phyloP scores from a whole-genome alignment of 208 protist species.

The Entamoeba histolytica region DNA sequence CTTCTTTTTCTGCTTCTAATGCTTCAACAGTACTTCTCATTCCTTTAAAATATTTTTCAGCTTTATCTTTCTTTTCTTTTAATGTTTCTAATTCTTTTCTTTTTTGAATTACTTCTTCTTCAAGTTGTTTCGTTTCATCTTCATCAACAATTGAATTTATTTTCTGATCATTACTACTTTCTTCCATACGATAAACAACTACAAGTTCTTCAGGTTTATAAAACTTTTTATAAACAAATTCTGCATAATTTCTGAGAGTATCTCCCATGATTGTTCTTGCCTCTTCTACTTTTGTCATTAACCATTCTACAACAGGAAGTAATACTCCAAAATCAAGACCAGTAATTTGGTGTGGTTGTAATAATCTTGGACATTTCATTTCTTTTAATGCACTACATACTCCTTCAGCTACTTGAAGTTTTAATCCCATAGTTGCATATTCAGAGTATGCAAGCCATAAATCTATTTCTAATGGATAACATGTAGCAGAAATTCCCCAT shows the following conservation, averaged over 20 bases:
- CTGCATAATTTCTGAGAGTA: slow-evolving; percentile 32
- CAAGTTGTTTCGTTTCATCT: not conserved
- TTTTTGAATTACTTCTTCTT: not conserved
- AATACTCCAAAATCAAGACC: slow-evolving; percentile 23
- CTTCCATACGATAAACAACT: not conserved
- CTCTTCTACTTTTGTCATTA: slow-evolving; percentile 33
- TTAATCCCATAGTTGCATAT: slow-evolving; percentile 3
- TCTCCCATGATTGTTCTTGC: slow-evolving; percentile 43
- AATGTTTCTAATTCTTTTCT: not conserved
- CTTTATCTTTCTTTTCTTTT: not conserved
- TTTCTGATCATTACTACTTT: not conserved
- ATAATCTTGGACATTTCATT: slow-evolving; percentile 17
- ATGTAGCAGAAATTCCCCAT: slow-evolving; percentile 23
- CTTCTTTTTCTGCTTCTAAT: not conserved
- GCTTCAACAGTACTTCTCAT: not conserved
- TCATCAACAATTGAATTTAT: not conserved
- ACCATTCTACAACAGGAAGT: slow-evolving; percentile 33
- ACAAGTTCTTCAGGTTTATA: not conserved
- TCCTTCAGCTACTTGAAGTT: slow-evolving; percentile 27
- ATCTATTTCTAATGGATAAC: slow-evolving; percentile 15
- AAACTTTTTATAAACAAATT: not conserved
- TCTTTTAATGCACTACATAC: slow-evolving; percentile 17
- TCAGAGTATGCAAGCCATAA: not conserved
- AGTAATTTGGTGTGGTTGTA: slow-evolving; percentile 22
- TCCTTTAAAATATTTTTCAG: not conserved